phyloP scores from a whole-genome alignment of 352 stramenopile genomes.

The Blastocystis sp. region DNA sequence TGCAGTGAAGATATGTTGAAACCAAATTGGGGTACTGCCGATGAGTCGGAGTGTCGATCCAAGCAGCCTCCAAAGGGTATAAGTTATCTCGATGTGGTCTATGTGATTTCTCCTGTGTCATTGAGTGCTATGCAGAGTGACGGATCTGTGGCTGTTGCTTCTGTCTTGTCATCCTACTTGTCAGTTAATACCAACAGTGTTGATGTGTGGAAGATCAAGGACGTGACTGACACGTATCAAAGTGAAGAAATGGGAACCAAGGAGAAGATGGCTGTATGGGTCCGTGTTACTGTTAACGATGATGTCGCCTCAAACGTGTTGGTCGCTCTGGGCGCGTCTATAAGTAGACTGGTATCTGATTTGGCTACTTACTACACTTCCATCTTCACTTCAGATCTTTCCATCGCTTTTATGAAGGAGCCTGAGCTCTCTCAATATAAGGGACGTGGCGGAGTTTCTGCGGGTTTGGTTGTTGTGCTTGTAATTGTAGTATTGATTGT shows the following conservation, averaged over 20 bases:
- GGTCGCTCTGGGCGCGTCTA: neutral
- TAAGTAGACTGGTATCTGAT: neutral
- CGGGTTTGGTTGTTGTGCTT: conserved; percentile 15
- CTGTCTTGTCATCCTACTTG: neutral
- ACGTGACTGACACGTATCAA: conserved; percentile 14
- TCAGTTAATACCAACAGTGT: neutral
- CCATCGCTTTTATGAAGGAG: neutral
- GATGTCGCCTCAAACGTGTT: neutral
- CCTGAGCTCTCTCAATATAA: conserved; percentile 37
- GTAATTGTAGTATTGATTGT: conserved; percentile 28
- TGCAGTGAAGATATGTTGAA: conserved; percentile 20
- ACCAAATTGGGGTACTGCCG: conserved; percentile 8
- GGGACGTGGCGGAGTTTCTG: neutral
- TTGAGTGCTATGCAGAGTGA: neutral
- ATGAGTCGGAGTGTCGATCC: conserved; percentile 39
- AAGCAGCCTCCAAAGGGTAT: conserved; percentile 32
- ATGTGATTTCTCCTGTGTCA: neutral
- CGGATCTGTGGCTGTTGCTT: neutral
- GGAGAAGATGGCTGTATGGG: conserved; percentile 15
- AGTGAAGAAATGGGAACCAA: neutral
- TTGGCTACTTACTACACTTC: neutral
- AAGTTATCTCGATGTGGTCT: conserved; percentile 44
- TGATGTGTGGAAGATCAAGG: conserved; percentile 49
- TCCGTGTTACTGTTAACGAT: neutral
- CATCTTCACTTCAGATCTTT: neutral